These are phyloP conservation scores for Neobulgaria alba DNA, from an alignment of 2,329 filamentous ascomycete genomes.

Conservation along the genomic window DNA sequence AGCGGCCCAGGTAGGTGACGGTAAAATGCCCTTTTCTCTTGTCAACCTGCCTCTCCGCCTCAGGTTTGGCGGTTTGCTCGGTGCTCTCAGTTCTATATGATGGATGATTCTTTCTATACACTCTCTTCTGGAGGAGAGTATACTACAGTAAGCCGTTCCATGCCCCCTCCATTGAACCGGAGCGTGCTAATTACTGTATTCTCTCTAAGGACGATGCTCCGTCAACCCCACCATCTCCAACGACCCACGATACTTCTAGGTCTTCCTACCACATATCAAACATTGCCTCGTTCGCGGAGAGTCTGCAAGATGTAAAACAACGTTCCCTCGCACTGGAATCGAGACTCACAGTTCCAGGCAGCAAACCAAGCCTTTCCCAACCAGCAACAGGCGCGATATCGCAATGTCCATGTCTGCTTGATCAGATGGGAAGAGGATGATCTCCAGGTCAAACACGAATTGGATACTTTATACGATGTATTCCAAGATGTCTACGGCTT, in stretches of 20 bases:
- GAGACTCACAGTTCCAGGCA: constrained; percentile 6
- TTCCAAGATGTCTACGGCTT: constrained; percentile 43
- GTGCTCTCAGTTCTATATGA: background rate
- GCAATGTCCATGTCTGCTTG: constrained; percentile 45
- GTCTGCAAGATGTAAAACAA: constrained; percentile 10
- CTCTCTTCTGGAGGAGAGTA: constrained; percentile 7
- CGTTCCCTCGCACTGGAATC: background rate
- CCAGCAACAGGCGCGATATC: constrained; percentile 43
- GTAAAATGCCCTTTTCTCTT: background rate
- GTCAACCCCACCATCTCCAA: constrained; percentile 7
- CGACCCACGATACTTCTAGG: constrained; percentile 10
- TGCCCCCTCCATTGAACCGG: background rate
- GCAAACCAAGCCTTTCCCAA: constrained; percentile 35
- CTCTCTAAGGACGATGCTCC: constrained; percentile 7
- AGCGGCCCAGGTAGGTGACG: background rate
- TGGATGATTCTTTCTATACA: constrained; percentile 8
- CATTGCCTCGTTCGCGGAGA: constrained; percentile 10
- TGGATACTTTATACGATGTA: constrained; percentile 48
- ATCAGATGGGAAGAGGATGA: constrained; percentile 52
- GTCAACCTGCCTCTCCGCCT: background rate
- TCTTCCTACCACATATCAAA: constrained; percentile 12
- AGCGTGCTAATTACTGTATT: background rate
- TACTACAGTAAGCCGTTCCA: constrained; percentile 4
- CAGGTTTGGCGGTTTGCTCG: background rate
- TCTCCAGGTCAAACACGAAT: constrained; percentile 43